Conservation (phyloP, 2,329 filamentous ascomycete species). For the Orbilia ellipsospora region DNA sequence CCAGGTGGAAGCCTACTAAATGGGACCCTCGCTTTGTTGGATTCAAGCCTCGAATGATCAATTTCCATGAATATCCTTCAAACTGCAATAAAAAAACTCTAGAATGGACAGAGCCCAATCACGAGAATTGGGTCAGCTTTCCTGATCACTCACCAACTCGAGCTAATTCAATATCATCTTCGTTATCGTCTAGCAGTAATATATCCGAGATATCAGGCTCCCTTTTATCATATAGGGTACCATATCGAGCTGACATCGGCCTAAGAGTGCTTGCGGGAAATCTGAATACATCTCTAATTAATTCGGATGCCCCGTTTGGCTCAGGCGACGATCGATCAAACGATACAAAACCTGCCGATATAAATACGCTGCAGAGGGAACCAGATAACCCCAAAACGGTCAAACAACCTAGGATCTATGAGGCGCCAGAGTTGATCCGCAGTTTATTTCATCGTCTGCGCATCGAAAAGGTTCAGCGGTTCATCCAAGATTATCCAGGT, state of each 20-base stretch:
- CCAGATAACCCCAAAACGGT: too few species aligned
- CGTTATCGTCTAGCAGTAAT: constrained; percentile 8
- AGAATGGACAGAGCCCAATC: background rate
- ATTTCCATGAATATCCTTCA: constrained; percentile 24
- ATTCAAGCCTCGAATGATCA: constrained; percentile 27
- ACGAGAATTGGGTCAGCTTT: constrained; percentile 4
- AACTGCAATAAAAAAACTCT: background rate
- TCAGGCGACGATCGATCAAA: too few species aligned
- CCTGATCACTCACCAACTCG: constrained; percentile 24
- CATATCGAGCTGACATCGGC: background rate
- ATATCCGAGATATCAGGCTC: background rate
- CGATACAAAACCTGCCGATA: too few species aligned
- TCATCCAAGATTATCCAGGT: background rate
- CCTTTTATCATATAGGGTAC: background rate
- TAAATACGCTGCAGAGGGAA: too few species aligned
- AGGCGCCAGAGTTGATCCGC: background rate
- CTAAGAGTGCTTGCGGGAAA: background rate
- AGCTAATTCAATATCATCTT: constrained; percentile 37
- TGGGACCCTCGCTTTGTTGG: constrained; percentile 27
- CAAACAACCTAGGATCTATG: background rate
- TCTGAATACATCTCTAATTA: too few species aligned
- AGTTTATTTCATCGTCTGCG: background rate
- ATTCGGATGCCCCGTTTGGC: too few species aligned
- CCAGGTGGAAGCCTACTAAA: constrained; percentile 1
- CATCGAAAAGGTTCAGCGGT: background rate